Evolutionary conservation across 176 grass and related monocot genomes (phyloP), one percentile per base, ranked within the genome.

Genomic region (Areca catechu): DNA sequence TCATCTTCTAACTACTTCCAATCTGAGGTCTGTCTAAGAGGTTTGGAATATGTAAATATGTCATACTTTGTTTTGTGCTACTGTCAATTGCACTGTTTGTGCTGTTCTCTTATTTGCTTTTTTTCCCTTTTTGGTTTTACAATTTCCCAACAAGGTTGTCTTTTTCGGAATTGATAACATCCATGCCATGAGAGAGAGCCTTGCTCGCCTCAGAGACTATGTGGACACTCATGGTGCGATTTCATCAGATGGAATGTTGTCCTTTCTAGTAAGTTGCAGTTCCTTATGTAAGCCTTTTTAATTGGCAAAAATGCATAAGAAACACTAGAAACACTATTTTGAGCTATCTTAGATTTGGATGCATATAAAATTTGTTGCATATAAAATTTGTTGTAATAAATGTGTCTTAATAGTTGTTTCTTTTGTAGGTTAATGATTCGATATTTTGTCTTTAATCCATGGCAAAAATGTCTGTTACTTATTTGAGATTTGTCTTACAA

Each of bases 141-240:
- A 69, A 12, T 43, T 84, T 19, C 24, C 61, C 57, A 57, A 69
- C 57, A 69, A 97, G 93, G 81, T 97, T 67, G 71, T 97, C 47
- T 97, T 97, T 77, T 71, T 97, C 60, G 93, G 93, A 28, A 92
- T 97, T 80, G 86, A 91, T 65, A 97, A 97, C 68, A 97, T 97
- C 52, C 93, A 97, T 75, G 74, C 77, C 49, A 97, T 97, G 93
- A 91, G 93, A 80, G 87, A 97, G 4, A 97, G 93, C 77, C 83
- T 97, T 80, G 86, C 62, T 78, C 87, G 93, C 27, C 86, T 97
- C 49, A 97, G 93, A 81, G 93, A 97, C 24, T 97, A 97, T 61
- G 84, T 97, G 54, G 93, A 92, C 78, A 78, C 93, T 54, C 78
- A 97, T 71, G 93, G 93, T 15, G 72, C 76, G 27, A 76, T 72